Evolutionary conservation across 352 stramenopile species (phyloP), one percentile per base, ranked within the genome.

Genomic region (Phytophthora cactorum): DNA sequence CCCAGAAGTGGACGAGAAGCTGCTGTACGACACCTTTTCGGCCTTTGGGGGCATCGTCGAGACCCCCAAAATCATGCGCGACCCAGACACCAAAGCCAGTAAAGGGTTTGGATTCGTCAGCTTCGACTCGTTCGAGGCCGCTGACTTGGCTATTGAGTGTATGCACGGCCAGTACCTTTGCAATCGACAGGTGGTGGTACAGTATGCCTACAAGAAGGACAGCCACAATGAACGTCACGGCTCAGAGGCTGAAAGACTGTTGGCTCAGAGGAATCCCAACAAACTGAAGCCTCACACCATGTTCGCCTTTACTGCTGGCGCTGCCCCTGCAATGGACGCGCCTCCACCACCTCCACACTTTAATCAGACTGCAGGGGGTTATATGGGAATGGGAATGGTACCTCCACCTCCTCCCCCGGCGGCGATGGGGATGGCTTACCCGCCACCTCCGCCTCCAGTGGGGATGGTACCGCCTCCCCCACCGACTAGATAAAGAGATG

Each of bases 201-300:
- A 99, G 77, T 99, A 99, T 82, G 97, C 97, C 9, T 99, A 98
- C 80, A 99, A 99, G 82, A 99, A 99, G 71, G 97, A 98, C 68
- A 96, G 88, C 47, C 82, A 95, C 43, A 91, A 93, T 36, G 95
- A 98, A 66, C 81, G 95, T 25, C 95, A 98, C 67, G 95, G 95
- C 14, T 97, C 92, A 1, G 84, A 96, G 53, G 92, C 92, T 41
- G 92, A 97, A 69, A 78, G 91, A 9, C 63, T 97, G 49, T 67
- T 97, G 32, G 91, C 91, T 10, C 85, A 91, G 63, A 87, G 66
- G 59, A 96, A 94, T 65, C 89, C 82, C 12, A 94, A 92, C 59
- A 90, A 90, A 55, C 70, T 93, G 25, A 78, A 92, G 55, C 87
- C 87, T 8, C 79, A 95, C 67, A 95, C 85, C 9, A 85, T 88